These are phyloP conservation scores for Cornus suecica DNA, from an alignment of 148 eudicot species.

Conservation along the genomic window DNA sequence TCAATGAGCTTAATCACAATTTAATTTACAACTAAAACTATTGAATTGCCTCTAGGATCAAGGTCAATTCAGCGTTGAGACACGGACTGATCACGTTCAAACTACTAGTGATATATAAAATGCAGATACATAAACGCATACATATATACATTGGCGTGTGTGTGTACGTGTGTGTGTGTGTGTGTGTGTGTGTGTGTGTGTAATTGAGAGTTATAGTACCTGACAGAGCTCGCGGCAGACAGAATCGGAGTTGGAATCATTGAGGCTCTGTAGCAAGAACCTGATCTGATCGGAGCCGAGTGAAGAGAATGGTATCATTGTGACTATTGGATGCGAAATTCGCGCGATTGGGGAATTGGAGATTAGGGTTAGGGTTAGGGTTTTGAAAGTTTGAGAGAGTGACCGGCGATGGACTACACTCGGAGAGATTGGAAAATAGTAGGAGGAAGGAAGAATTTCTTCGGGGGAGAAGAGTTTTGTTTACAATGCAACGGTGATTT, in stretches of 20 bases:
- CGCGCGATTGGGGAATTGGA: background rate
- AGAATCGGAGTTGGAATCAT: slow-evolving; percentile 8
- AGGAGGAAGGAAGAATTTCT: background rate
- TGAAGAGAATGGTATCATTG: slow-evolving; percentile 3
- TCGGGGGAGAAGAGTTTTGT: too few relatives aligned
- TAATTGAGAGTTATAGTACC: background rate
- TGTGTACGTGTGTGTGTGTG: background rate
- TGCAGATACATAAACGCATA: background rate
- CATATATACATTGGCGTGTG: background rate
- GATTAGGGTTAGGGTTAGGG: background rate
- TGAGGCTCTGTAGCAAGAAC: slow-evolving; percentile 14
- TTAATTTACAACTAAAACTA: background rate
- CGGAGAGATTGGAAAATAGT: background rate
- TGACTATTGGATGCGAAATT: background rate
- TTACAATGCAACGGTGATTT: too few relatives aligned
- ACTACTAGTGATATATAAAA: background rate
- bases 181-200: background rate
- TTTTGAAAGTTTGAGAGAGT: background rate
- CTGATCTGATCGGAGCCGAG: slow-evolving; percentile 3
- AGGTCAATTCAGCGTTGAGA: background rate
- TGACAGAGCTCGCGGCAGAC: slow-evolving; percentile 5
- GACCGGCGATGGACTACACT: background rate
- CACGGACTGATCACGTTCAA: background rate
- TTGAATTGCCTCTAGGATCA: background rate
- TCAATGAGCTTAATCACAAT: background rate